phyloP scores from a whole-genome alignment of 2,329 filamentous ascomycete species.

The Colletotrichum noveboracense region DNA sequence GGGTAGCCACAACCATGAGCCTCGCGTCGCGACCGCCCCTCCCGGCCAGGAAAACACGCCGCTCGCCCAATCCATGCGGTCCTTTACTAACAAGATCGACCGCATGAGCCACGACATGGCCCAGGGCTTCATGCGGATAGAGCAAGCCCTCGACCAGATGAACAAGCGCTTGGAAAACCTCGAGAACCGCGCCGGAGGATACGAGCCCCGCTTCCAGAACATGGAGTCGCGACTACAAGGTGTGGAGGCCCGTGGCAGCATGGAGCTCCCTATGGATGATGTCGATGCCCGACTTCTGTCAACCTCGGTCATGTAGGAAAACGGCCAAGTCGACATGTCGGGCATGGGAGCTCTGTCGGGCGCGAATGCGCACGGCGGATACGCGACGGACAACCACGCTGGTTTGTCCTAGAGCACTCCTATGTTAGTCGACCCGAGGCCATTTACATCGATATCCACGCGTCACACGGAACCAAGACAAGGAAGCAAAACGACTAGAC shows the following conservation, averaged over 20 bases:
- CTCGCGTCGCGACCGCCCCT: constrained; percentile 57
- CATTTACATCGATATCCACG: neutral
- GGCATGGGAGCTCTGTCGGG: neutral
- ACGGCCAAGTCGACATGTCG: constrained; percentile 12
- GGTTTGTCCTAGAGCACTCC: neutral
- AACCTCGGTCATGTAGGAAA: constrained; percentile 46
- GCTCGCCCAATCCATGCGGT: constrained; percentile 61
- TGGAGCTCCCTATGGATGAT: constrained; percentile 45
- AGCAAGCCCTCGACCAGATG: constrained; percentile 54
- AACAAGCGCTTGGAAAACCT: constrained; percentile 62
- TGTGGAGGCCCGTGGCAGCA: constrained; percentile 36
- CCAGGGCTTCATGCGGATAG: constrained; percentile 57
- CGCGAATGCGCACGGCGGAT: neutral
- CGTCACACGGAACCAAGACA: neutral
- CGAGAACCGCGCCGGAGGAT: constrained; percentile 48
- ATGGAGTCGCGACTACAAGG: constrained; percentile 47
- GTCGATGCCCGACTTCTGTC: constrained; percentile 49
- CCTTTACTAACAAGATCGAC: constrained; percentile 64
- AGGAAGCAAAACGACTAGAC: neutral
- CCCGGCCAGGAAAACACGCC: constrained; percentile 64
- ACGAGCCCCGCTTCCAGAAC: constrained; percentile 50
- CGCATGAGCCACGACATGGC: constrained; percentile 61
- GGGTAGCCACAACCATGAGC: constrained; percentile 66
- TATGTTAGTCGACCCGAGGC: neutral
- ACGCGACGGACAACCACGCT: neutral